Evolutionary conservation across 1,284 basidiomycete species (phyloP).

Genomic region (Phlebopus sp.): DNA sequence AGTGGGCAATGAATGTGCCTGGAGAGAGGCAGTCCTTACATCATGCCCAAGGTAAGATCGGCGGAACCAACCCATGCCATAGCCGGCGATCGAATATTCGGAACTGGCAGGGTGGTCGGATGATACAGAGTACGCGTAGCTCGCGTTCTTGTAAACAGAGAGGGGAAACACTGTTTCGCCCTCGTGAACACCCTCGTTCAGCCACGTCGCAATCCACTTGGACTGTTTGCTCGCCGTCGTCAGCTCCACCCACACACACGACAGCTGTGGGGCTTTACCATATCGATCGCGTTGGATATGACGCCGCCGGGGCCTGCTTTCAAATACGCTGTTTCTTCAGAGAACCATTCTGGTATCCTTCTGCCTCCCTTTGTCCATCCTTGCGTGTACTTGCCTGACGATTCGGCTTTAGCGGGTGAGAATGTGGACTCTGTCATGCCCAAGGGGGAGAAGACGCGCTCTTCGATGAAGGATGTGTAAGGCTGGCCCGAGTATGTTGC

Average conservation of each 20-base stretch:
- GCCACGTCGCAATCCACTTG: conserved; percentile 33
- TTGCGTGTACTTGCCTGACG: conserved; percentile 34
- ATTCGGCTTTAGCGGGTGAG: conserved; percentile 33
- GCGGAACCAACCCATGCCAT: conserved; percentile 37
- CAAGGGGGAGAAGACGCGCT: conserved; percentile 31
- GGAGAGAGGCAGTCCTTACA: conserved; percentile 16
- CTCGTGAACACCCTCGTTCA: conserved; percentile 28
- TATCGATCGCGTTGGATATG: conserved; percentile 34
- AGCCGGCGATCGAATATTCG: conserved; percentile 22
- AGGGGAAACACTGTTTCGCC: conserved; percentile 28
- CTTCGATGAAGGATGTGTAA: conserved; percentile 33
- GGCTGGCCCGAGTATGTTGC: conserved; percentile 31
- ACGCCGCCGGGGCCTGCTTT: conserved; percentile 37
- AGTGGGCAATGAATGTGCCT: neutral
- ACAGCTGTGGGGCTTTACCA: conserved; percentile 24
- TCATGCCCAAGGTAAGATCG: conserved; percentile 34
- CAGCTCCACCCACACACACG: neutral
- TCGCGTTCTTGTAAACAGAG: conserved; percentile 23
- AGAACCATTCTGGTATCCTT: conserved; percentile 27
- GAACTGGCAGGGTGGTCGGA: conserved; percentile 5
- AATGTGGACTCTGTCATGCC: conserved; percentile 36
- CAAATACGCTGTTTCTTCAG: conserved; percentile 19
- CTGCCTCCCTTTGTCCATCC: conserved; percentile 29
- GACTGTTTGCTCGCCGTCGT: conserved; percentile 16
- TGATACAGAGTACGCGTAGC: conserved; percentile 25